These are phyloP conservation scores for Torulaspora franciscae DNA, from an alignment of 805 yeast species.

Conservation along the genomic window DNA sequence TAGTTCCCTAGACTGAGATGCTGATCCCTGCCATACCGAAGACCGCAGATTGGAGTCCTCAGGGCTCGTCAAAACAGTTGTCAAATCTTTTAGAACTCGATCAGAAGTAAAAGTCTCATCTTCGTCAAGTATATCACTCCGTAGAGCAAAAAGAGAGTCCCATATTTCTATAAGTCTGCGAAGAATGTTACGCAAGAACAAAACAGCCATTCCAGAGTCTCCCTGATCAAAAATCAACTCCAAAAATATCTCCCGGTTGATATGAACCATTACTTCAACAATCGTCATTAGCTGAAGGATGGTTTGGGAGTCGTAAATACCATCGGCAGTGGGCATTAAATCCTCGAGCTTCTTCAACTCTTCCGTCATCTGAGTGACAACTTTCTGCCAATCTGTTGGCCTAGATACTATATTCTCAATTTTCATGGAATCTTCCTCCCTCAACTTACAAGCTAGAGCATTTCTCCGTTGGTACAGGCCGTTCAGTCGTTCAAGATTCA, in stretches of 20 bases:
- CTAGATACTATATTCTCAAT: slow-evolving; percentile 14
- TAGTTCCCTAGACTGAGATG: slow-evolving; percentile 37
- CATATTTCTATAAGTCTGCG: slow-evolving; percentile 26
- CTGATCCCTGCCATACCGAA: slow-evolving; percentile 35
- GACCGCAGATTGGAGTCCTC: slow-evolving; percentile 10
- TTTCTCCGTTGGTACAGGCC: neutral
- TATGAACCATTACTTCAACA: slow-evolving; percentile 26
- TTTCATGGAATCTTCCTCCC: slow-evolving; percentile 16
- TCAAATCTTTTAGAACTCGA: slow-evolving; percentile 30
- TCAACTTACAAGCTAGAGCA: neutral
- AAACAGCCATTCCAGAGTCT: slow-evolving; percentile 19
- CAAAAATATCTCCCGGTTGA: slow-evolving; percentile 28
- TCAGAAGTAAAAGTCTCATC: slow-evolving; percentile 24
- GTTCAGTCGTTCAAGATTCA: slow-evolving; percentile 11
- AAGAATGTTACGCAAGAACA: slow-evolving; percentile 26
- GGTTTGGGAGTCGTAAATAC: slow-evolving; percentile 11
- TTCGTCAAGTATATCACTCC: slow-evolving; percentile 14
- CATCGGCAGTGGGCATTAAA: slow-evolving; percentile 9
- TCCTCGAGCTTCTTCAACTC: slow-evolving; percentile 15
- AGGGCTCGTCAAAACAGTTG: slow-evolving; percentile 32
- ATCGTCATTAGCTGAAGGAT: slow-evolving; percentile 14
- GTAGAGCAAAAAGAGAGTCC: slow-evolving; percentile 25
- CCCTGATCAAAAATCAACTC: slow-evolving; percentile 24
- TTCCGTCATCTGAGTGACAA: slow-evolving; percentile 16
- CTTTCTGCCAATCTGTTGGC: slow-evolving; percentile 16